phyloP scores from a whole-genome alignment of 768 basidiomycete species.

The Clitopilus passeckerianus region DNA sequence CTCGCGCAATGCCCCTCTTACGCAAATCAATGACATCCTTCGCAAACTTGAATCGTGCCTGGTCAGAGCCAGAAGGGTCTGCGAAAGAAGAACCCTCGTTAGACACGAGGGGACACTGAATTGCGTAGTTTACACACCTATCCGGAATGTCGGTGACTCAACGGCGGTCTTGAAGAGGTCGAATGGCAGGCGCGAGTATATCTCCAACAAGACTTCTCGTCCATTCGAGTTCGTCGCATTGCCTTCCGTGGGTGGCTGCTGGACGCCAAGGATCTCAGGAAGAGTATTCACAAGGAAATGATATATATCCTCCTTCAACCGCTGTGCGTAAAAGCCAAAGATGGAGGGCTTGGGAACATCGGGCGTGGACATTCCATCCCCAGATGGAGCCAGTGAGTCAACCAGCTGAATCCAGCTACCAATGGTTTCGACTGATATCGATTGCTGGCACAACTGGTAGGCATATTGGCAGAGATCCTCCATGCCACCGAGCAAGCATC shows the following conservation, averaged over 20 bases:
- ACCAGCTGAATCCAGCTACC: slow-evolving; percentile 75
- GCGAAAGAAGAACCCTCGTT: slow-evolving; percentile 12
- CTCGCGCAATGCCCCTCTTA: slow-evolving; percentile 72
- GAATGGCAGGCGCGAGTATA: slow-evolving; percentile 80
- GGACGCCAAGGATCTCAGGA: slow-evolving; percentile 59
- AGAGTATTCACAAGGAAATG: slow-evolving; percentile 73
- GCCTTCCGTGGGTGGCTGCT: slow-evolving; percentile 26
- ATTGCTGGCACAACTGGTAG: slow-evolving; percentile 72
- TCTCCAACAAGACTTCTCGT: slow-evolving; percentile 65
- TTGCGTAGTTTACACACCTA: slow-evolving; percentile 43
- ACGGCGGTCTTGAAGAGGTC: slow-evolving; percentile 83
- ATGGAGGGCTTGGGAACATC: slow-evolving; percentile 49
- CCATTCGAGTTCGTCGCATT: slow-evolving; percentile 41
- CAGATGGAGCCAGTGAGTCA: slow-evolving; percentile 44
- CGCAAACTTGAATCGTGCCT: slow-evolving; percentile 87
- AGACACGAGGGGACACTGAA: slow-evolving; percentile 8
- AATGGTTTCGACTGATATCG: slow-evolving; percentile 73
- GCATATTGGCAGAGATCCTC: slow-evolving; percentile 78
- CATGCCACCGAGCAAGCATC: slow-evolving; percentile 83
- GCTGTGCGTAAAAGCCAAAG: slow-evolving; percentile 75
- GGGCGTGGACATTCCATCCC: slow-evolving; percentile 50
- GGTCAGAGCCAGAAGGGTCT: slow-evolving; percentile 60
- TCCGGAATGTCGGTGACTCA: slow-evolving; percentile 74
- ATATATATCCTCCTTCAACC: slow-evolving; percentile 71
- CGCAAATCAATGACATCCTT: slow-evolving; percentile 84